A percentile compares a stretch with the other conserved stretches of the same genome.
Conservation (phyloP, 2,329 filamentous ascomycete species). For the Microascus cirrosus region DNA sequence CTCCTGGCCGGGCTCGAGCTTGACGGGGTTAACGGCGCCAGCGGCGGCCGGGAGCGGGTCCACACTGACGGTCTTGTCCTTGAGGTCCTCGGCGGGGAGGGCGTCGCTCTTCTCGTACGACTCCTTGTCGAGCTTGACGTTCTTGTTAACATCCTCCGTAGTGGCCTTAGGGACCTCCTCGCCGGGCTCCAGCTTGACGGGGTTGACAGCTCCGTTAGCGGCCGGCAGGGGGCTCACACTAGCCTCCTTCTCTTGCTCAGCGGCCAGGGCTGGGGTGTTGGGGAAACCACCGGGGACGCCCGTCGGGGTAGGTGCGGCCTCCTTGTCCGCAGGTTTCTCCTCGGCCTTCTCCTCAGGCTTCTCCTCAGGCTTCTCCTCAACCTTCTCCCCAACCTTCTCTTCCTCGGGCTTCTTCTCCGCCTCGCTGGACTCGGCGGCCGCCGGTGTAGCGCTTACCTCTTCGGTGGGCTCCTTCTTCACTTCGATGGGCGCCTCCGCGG, state of each 20-base stretch:
- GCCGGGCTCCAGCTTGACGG: slow-evolving; percentile 66
- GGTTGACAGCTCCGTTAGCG: slow-evolving; percentile 59
- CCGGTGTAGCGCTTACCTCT: not conserved
- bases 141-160: slow-evolving; percentile 55
- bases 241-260: slow-evolving; percentile 39
- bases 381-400: not conserved
- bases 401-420: not conserved
- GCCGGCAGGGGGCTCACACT: slow-evolving; percentile 54
- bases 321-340: not conserved
- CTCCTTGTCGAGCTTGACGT: slow-evolving; percentile 68
- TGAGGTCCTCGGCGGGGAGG: slow-evolving; percentile 16
- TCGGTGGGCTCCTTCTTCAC: not conserved
- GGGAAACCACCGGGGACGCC: slow-evolving; percentile 41
- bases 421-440: not conserved
- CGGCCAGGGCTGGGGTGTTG: slow-evolving; percentile 50
- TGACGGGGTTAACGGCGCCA: slow-evolving; percentile 67
- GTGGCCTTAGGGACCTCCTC: slow-evolving; percentile 61
- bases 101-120: slow-evolving; percentile 77
- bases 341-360: not conserved
- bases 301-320: slow-evolving; percentile 12
- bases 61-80: slow-evolving; percentile 38
- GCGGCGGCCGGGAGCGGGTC: slow-evolving; percentile 52
- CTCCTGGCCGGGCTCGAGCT: slow-evolving; percentile 67
- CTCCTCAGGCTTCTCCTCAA: not conserved
- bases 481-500: slow-evolving; percentile 2